Base-by-base conservation (phyloP, 2,329 filamentous ascomycete genomes). In the Neofusicoccum sp. region DNA sequence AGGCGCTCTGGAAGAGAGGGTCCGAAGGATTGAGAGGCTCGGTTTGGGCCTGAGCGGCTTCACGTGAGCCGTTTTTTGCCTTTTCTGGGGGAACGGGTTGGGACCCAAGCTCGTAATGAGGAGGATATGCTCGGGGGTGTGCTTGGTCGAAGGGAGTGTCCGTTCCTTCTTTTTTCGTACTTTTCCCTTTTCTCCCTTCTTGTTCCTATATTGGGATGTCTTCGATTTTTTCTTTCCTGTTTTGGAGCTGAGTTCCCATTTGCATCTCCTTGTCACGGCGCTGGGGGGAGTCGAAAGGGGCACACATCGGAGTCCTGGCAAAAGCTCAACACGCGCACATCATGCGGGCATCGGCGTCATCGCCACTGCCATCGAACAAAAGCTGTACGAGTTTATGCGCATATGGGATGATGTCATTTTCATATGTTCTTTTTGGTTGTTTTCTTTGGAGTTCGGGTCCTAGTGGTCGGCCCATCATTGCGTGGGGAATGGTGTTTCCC, bases 41-140 rank as follows among this genome's bases (percentile, higher is more conserved):
- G 54, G 54, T n/a, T 14, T 47, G 41, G 16, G 54, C 54, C n/a
- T 45, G 54, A 45, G 31, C 31, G 31, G 54, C n/a, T 44, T 58
- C n/a, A 12, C n/a, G 39, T 58, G 54, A 58, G 34, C 22, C 36
- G 52, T 39, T 36, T n/a, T 22, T 29, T 33, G n/a, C 31, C 44
- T 16, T 11, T 4, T 12, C n/a, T 36, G 9, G n/a, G n/a, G 39
- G n/a, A 11, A 34, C 8, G 41, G 31, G 31, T 22, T 50, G 6
- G 48, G 48, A 4, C 48, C 8, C 22, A 33, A 31, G n/a, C 12
- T 36, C 12, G 14, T 50, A n/a, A 37, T 50, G 6, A 14, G 48
- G 48, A 58, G 11, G 14, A 31, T 8, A 28, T 44, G 22, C 22
- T 44, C 52, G 37, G 14, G 22, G 8, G 22, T n/a, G 41, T 41